A percentile compares a stretch with the other conserved stretches of the same genome.
phyloP scores from a whole-genome alignment of 352 stramenopile genomes.

The Aphanomyces astaci region DNA sequence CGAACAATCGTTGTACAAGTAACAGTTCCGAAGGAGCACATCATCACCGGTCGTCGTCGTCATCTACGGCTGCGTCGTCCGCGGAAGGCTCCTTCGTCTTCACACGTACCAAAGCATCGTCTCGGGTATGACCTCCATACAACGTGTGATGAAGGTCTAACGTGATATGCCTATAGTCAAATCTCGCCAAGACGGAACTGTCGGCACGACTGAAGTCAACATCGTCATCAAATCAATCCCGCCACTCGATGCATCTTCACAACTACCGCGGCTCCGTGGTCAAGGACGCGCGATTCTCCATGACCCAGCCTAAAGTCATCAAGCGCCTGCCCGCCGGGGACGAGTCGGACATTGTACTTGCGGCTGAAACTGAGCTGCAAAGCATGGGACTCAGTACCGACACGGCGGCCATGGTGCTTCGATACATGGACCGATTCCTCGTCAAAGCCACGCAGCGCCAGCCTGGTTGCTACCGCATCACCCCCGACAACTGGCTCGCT shows the following conservation, averaged over 20 bases:
- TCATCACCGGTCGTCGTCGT: not conserved
- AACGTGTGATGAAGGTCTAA: no score
- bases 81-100: not conserved
- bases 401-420: slow-evolving; percentile 11
- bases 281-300: slow-evolving; percentile 15
- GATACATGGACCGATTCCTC: slow-evolving; percentile 19
- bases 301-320: slow-evolving; percentile 2
- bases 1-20: not conserved
- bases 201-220: not conserved
- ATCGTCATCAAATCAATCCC: not conserved
- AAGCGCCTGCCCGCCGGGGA: slow-evolving; percentile 19
- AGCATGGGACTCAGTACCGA: not conserved
- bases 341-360: slow-evolving; percentile 2
- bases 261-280: not conserved
- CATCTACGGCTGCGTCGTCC: not conserved
- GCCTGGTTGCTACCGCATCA: slow-evolving; percentile 22
- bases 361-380: slow-evolving; percentile 12
- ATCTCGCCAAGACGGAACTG: not conserved
- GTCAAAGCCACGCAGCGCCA: slow-evolving; percentile 17
- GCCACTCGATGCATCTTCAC: not conserved
- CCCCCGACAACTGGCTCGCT: slow-evolving; percentile 22
- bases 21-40: not conserved
- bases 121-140: no score
- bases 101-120: not conserved
- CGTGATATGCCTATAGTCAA: not conserved